Conservation (phyloP, 352 stramenopile genomes). For the Phytophthora pluvialis region DNA sequence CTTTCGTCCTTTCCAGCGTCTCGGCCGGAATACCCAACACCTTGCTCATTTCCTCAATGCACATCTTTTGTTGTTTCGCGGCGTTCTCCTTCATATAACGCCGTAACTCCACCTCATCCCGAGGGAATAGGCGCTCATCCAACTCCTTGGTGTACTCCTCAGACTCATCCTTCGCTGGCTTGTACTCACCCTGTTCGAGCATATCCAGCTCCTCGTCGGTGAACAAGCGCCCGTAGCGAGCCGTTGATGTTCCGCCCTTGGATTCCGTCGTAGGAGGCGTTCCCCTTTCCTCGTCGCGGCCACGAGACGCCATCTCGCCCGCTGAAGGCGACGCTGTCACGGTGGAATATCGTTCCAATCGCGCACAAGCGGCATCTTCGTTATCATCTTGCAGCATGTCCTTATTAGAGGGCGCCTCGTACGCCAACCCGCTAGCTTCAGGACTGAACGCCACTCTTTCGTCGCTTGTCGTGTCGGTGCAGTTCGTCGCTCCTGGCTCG, state of each 20-base stretch:
- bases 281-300: neutral
- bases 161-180: too few relatives aligned
- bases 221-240: conserved; percentile 1
- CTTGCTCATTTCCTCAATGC: neutral
- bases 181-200: conserved; percentile 1
- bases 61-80: neutral
- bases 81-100: neutral
- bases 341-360: neutral
- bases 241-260: neutral
- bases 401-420: too few relatives aligned
- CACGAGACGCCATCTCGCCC: neutral
- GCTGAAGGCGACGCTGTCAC: neutral
- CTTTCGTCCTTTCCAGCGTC: neutral
- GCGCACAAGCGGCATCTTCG: neutral
- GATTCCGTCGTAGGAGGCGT: neutral
- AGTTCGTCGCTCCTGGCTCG: too few relatives aligned
- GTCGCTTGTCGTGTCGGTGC: neutral
- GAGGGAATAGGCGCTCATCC: neutral
- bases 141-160: conserved; percentile 11
- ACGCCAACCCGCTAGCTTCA: neutral
- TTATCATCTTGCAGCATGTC: neutral
- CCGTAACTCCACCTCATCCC: neutral
- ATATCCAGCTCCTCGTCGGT: neutral
- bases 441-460: neutral
- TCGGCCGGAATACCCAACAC: neutral